Base-by-base conservation (phyloP, 208 protist genomes). In the Lotmaria passim region DNA sequence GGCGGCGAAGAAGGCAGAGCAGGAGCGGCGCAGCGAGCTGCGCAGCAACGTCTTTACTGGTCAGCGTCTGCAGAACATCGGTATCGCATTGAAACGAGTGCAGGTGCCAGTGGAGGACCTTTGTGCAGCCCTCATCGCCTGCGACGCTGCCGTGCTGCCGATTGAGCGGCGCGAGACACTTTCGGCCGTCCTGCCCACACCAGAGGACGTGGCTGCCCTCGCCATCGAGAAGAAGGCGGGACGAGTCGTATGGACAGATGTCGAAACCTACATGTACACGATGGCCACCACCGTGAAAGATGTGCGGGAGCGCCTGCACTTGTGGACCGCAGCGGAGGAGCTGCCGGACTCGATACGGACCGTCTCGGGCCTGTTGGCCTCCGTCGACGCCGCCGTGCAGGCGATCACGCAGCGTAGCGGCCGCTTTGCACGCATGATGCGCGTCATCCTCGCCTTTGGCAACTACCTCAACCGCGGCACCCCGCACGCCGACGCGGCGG, bases 381-480 rank as follows among this genome's bases (percentile, higher is more conserved):
- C 72, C n/a, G 75, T 89, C 60, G 86, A 91, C 30, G 73, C 64
- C 10, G 89, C 83, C 15, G 66, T 89, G 36, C 44, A 60, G 12
- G 62, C 58, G 30, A 60, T 91, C 43, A 85, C 85, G 7, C 63
- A 66, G 23, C 86, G 84, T 47, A 71, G 74, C 55, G 79, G 84
- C n/a, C 78, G 70, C 36, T 78, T 94, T 61, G 81, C 84, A 1
- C 51, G 68, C 15, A 71, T 91, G 48, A 69, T 94, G 58, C 86
- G 81, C 23, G 26, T 69, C 15, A 70, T 91, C 19, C 66, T 90
- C 5, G 75, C 79, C 31, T 47, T 92, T 7, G 89, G 89, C 17
- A 94, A 94, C 69, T 87, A 86, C 60, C 75, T 94, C 64, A 94
- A 94, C 41, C 63, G 75, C 2, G 84, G 82, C 48, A 92, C 84